Conservation (phyloP, 768 basidiomycete species). For the Leccinum imitatum region DNA sequence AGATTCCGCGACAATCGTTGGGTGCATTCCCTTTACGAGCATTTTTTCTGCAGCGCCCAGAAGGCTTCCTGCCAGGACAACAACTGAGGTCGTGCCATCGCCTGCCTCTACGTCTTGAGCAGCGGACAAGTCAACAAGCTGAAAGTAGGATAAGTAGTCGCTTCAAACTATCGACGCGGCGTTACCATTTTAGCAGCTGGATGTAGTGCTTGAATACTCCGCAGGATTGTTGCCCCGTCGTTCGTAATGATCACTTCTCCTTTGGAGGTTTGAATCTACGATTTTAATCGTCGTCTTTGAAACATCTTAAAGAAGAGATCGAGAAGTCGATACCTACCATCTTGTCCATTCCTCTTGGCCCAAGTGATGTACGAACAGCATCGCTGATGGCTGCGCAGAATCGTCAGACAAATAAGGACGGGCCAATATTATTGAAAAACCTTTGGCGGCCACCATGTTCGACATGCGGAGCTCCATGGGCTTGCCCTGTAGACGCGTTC, state of each 20-base stretch:
- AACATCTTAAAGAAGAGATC: slow-evolving; percentile 12
- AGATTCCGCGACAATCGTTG: slow-evolving; percentile 93
- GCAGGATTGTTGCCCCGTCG: slow-evolving; percentile 97
- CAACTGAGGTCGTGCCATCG: slow-evolving; percentile 97
- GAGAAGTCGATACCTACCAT: slow-evolving; percentile 76
- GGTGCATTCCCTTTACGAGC: slow-evolving; percentile 95
- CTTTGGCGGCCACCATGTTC: slow-evolving; percentile 98
- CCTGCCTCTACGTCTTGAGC: slow-evolving; percentile 97
- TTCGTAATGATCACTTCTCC: slow-evolving; percentile 98
- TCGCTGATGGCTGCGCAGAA: slow-evolving; percentile 81
- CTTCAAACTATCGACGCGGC: not conserved
- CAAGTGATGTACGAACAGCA: slow-evolving; percentile 94
- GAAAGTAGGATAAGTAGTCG: no score
- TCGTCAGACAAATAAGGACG: slow-evolving; percentile 4
- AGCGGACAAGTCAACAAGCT: no score
- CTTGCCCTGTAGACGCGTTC: slow-evolving; percentile 69
- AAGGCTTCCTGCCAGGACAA: slow-evolving; percentile 92
- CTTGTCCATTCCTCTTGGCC: slow-evolving; percentile 99
- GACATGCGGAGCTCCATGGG: slow-evolving; percentile 97
- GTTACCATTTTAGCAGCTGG: slow-evolving; percentile 96
- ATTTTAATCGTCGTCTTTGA: slow-evolving; percentile 12
- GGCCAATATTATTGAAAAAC: slow-evolving; percentile 36
- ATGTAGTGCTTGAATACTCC: slow-evolving; percentile 93
- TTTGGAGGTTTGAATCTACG: slow-evolving; percentile 90
- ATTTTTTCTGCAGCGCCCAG: slow-evolving; percentile 96